Conservation (phyloP, 495 filamentous ascomycete genomes). For the Aspergillus homomorphus region DNA sequence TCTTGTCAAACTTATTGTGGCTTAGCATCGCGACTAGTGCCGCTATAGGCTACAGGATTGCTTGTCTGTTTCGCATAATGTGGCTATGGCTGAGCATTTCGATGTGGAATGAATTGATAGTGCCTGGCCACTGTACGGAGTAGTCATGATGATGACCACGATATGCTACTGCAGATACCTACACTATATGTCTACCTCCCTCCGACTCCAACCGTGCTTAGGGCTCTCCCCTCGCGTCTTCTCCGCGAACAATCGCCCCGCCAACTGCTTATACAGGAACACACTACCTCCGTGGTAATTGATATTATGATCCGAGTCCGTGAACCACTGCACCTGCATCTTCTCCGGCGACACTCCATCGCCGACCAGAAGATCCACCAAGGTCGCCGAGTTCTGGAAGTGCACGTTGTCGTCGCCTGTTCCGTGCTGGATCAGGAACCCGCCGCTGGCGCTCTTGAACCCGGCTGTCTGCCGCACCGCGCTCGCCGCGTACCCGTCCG, state of each 20-base stretch:
- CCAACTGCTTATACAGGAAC: constrained; percentile 20
- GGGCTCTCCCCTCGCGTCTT: constrained; percentile 3
- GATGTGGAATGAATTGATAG: too few species aligned
- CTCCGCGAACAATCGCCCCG: constrained; percentile 15
- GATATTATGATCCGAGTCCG: constrained; percentile 22
- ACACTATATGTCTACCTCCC: too few species aligned
- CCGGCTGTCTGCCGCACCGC: constrained; percentile 17
- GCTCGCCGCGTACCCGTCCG: constrained; percentile 13
- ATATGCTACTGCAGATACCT: too few species aligned
- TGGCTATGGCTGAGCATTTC: too few species aligned
- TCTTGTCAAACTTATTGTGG: too few species aligned
- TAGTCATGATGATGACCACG: too few species aligned
- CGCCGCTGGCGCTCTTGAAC: constrained; percentile 17
- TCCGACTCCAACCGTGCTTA: too few species aligned
- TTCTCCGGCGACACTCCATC: constrained; percentile 15
- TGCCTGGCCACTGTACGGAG: too few species aligned
- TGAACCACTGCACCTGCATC: constrained; percentile 22
- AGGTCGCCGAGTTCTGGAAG: constrained; percentile 21
- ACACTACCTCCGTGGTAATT: constrained; percentile 14
- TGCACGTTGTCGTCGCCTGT: constrained; percentile 25
- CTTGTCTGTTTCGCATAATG: too few species aligned
- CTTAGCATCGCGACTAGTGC: too few species aligned
- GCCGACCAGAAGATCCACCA: constrained; percentile 19
- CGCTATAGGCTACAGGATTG: too few species aligned
- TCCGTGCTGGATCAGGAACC: constrained; percentile 21